Base-by-base conservation (phyloP, 2,329 filamentous ascomycete species). In the Stagonosporopsis vannaccii region DNA sequence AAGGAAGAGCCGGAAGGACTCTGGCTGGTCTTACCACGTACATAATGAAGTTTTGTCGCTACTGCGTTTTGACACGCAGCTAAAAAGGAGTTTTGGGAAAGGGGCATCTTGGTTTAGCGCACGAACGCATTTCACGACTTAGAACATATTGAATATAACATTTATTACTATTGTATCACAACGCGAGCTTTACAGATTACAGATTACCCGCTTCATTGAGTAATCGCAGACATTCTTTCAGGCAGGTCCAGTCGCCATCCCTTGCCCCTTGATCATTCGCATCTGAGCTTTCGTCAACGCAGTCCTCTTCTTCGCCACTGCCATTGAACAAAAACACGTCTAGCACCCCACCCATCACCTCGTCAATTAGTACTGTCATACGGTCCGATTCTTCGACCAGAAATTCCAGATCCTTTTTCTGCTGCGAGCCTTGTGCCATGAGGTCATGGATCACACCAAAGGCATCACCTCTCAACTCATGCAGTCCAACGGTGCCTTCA, bases 1-100 rank as follows among this genome's bases (percentile, higher is more conserved):
- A 5, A 20, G 22, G 20, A 3, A 17, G 7, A 26, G 30, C 15
- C 36, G 15, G 6, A 9, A 23, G 28, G 13, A 20, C 2, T 32
- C 6, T n/a, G 19, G 20, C 12, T 3, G 9, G 17, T 8, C 5
- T 19, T 15, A 40, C 26, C 19, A 35, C 13, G 22, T 25, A 48
- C 4, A 37, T 33, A 56, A 46, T 9, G 53, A 48, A 23, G 26
- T 25, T 36, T 42, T 15, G 17, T 32, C 20, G 43, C 48, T 51
- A 43, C 43, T 3, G 43, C 44, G 47, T 32, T 51, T 48, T 42
- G 37, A 19, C 37, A 39, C 37, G n/a, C 32, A 48, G 53, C 53
- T 37, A 1, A 48, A 51, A 47, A 56, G 47, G 53, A 47, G 47
- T 51, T 56, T 6, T 19, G 48, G 40, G 42, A 36, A 6, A 15